These are phyloP conservation scores for Cordyceps fumosorosea DNA, from an alignment of 2,329 filamentous ascomycete genomes.

Conservation along the genomic window DNA sequence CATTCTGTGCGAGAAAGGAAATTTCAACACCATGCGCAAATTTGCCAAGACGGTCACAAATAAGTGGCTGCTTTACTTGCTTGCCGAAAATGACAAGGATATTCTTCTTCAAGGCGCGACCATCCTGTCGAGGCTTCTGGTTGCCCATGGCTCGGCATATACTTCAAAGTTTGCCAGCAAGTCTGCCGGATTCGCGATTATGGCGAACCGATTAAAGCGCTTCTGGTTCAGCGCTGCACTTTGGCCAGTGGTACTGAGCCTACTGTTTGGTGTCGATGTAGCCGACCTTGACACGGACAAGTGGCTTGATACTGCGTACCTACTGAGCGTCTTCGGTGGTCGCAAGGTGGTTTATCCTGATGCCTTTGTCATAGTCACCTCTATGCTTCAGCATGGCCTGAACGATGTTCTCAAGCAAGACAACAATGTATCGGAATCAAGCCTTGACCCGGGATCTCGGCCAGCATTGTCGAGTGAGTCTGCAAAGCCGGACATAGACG, in stretches of 20 bases:
- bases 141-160: slow-evolving; percentile 75
- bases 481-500: background rate
- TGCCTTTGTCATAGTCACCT: slow-evolving; percentile 69
- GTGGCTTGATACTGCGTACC: slow-evolving; percentile 65
- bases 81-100: slow-evolving; percentile 79
- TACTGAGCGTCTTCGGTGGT: slow-evolving; percentile 67
- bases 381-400: slow-evolving; percentile 82
- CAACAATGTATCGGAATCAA: slow-evolving; percentile 8
- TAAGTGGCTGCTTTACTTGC: slow-evolving; percentile 90
- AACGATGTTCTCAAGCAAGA: slow-evolving; percentile 61
- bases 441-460: background rate
- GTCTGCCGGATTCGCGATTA: slow-evolving; percentile 79
- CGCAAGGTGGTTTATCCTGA: slow-evolving; percentile 68
- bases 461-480: background rate
- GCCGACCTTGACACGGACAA: slow-evolving; percentile 65
- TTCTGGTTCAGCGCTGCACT: slow-evolving; percentile 85
- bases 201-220: slow-evolving; percentile 72
- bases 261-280: slow-evolving; percentile 80
- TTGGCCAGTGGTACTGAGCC: slow-evolving; percentile 83
- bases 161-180: slow-evolving; percentile 77
- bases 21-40: slow-evolving; percentile 64
- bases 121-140: slow-evolving; percentile 75
- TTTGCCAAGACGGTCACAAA: slow-evolving; percentile 94
- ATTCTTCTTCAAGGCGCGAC: slow-evolving; percentile 75
- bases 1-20: slow-evolving; percentile 68